Evolutionary conservation across 345 rosid species (phyloP).

Genomic region (Acer yangbiense): DNA sequence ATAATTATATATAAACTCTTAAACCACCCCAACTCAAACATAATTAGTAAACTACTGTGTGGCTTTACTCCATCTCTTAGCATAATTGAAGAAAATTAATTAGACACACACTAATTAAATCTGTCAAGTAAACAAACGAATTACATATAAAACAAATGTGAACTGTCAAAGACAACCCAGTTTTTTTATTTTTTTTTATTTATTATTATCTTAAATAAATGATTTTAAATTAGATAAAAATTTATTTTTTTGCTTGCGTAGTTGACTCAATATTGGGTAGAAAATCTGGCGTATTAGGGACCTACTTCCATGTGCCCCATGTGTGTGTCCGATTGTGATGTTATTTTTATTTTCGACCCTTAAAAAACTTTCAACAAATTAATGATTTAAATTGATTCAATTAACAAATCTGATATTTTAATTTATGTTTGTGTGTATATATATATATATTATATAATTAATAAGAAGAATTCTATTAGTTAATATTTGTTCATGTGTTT

Average conservation of each 20-base stretch:
- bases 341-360: neutral
- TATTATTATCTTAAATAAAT: neutral
- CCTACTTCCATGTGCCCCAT: slow-evolving; percentile 24
- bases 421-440: neutral
- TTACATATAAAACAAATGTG: neutral
- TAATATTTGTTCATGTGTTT: slow-evolving; percentile 15
- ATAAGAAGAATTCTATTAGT: neutral
- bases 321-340: slow-evolving; percentile 7
- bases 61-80: neutral
- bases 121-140: neutral
- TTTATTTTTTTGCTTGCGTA: neutral
- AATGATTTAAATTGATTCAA: neutral
- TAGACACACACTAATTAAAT: neutral
- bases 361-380: slow-evolving; percentile 8
- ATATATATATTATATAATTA: neutral
- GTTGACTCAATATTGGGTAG: slow-evolving; percentile 14
- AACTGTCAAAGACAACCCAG: slow-evolving; percentile 9
- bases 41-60: neutral
- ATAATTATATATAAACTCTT: neutral
- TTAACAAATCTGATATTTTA: neutral
- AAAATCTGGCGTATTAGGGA: neutral
- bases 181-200: neutral
- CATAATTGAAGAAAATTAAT: neutral
- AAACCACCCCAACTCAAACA: slow-evolving; percentile 6
- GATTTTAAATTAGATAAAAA: neutral